Evolutionary conservation across 1,284 basidiomycete species (phyloP).

Genomic region (Trametes versicolor): DNA sequence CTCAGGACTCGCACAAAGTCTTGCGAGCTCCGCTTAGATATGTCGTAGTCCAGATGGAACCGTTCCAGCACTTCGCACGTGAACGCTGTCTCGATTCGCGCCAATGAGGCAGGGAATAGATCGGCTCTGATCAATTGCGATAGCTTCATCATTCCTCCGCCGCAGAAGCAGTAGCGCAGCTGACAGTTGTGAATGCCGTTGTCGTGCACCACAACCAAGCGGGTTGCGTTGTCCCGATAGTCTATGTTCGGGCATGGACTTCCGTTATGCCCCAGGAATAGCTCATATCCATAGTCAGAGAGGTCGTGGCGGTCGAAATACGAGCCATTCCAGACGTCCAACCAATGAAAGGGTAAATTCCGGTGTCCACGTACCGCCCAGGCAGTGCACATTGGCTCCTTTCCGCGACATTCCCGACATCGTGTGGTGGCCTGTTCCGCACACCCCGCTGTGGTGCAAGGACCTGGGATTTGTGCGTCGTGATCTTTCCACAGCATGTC

Average conservation of each 20-base stretch:
- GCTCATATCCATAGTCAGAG: not conserved
- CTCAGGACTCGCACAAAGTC: not conserved
- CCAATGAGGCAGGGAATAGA: not conserved
- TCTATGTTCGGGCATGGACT: not conserved
- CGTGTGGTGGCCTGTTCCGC: not conserved
- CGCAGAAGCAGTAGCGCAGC: constrained; percentile 6
- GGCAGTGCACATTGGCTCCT: not conserved
- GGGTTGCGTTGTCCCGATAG: not conserved
- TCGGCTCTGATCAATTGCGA: constrained; percentile 2
- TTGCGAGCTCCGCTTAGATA: not conserved
- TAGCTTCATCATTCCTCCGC: too few species aligned
- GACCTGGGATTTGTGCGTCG: too few species aligned
- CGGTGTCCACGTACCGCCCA: not conserved
- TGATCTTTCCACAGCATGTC: too few species aligned
- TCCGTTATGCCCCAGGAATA: not conserved
- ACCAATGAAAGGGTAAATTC: constrained; percentile 6
- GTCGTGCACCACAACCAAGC: constrained; percentile 9
- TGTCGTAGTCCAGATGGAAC: constrained; percentile 5
- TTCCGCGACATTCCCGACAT: constrained; percentile 7
- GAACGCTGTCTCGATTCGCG: constrained; percentile 10
- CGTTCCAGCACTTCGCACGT: constrained; percentile 2
- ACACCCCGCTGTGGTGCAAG: too few species aligned
- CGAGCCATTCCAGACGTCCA: constrained; percentile 4
- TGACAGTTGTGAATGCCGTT: constrained; percentile 3
- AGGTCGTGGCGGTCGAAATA: constrained; percentile 5